Evolutionary conservation across 345 rosid genomes (phyloP).

Genomic region (Acer yangbiense): DNA sequence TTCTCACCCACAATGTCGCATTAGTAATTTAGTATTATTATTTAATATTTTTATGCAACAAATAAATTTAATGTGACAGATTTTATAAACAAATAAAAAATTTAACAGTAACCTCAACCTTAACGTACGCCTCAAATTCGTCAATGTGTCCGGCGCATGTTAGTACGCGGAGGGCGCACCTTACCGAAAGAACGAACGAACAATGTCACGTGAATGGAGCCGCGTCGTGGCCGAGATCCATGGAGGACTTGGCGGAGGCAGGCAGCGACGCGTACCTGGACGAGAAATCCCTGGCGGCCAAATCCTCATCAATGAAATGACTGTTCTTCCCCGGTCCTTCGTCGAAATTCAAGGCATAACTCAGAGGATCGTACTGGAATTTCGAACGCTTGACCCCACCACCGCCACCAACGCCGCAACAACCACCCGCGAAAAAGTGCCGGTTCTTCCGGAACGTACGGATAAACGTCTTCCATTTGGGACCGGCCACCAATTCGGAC

Average conservation of each 20-base stretch:
- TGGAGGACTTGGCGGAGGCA: conserved; percentile 39
- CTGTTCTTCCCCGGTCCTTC: conserved; percentile 50
- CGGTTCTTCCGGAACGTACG: conserved; percentile 39
- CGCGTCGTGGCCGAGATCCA: conserved; percentile 41
- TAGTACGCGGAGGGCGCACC: not conserved
- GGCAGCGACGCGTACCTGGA: conserved; percentile 53
- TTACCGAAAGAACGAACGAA: not conserved
- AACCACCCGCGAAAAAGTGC: conserved; percentile 29
- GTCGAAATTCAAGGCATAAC: conserved; percentile 87
- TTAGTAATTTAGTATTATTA: too few species aligned
- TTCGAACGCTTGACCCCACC: conserved; percentile 29
- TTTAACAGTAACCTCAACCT: too few species aligned
- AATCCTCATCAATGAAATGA: conserved; percentile 34
- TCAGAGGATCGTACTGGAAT: conserved; percentile 74
- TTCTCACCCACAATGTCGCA: too few species aligned
- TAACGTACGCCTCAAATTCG: too few species aligned
- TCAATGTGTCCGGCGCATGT: not conserved
- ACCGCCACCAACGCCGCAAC: conserved; percentile 20
- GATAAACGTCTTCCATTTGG: conserved; percentile 56
- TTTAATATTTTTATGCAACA: too few species aligned
- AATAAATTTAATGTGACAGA: too few species aligned
- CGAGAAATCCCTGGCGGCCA: conserved; percentile 44
- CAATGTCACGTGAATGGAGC: conserved; percentile 17
- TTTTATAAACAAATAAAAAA: too few species aligned
- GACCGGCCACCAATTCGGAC: conserved; percentile 54